Evolutionary conservation across 2,329 filamentous ascomycete genomes (phyloP).

Genomic region (Cercospora zeae-maydis): DNA sequence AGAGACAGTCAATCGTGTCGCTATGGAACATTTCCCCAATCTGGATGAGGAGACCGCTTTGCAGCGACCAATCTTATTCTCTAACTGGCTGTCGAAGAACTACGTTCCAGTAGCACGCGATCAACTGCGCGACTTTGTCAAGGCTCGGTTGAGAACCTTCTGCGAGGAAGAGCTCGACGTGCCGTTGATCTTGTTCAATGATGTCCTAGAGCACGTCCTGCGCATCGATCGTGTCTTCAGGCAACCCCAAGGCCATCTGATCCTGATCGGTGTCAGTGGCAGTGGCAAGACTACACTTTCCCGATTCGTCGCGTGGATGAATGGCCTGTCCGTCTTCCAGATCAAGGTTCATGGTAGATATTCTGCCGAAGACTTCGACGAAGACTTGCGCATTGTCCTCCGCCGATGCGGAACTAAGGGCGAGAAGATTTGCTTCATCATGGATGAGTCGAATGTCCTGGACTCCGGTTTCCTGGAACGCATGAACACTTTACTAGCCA

Average conservation of each 20-base stretch:
- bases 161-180: conserved; percentile 99
- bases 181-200: conserved; percentile 97
- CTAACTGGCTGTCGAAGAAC: conserved; percentile 98
- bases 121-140: conserved; percentile 92
- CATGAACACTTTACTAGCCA: conserved; percentile 98
- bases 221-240: conserved; percentile 98
- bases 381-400: conserved; percentile 90
- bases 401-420: conserved; percentile 94
- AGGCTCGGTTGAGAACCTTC: conserved; percentile 94
- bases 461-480: conserved; percentile 98
- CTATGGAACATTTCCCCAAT: conserved; percentile 88
- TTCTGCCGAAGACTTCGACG: conserved; percentile 96
- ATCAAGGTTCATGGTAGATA: conserved; percentile 99
- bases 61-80: conserved; percentile 91
- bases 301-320: conserved; percentile 99
- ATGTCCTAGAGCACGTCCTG: conserved; percentile 94
- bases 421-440: conserved; percentile 99
- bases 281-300: conserved; percentile 98
- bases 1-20: conserved; percentile 79
- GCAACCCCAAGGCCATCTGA: conserved; percentile 95
- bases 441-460: conserved; percentile 98
- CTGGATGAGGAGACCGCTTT: conserved; percentile 87
- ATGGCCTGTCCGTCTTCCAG: conserved; percentile 96
- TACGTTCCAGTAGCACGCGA: conserved; percentile 96
- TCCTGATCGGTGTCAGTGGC: conserved; percentile 96